Conservation (phyloP, 139 green algal species). For the Chlamydomonas urium region DNA sequence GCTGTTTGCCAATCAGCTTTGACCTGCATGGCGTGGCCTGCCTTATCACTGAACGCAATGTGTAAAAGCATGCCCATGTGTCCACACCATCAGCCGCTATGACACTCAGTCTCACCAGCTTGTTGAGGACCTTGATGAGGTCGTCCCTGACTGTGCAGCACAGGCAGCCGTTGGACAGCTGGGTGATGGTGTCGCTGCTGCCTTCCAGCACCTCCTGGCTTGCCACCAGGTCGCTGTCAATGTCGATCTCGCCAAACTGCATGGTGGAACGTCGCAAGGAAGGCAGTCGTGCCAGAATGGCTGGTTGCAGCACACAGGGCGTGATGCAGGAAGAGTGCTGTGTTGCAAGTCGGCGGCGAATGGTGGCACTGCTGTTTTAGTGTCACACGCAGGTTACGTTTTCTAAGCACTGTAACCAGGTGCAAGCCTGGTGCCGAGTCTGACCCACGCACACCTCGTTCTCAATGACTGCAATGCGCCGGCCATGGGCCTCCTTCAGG, state of each 20-base stretch:
- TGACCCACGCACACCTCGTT: constrained; percentile 33
- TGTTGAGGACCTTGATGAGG: constrained; percentile 77
- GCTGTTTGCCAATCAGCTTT: too few species aligned
- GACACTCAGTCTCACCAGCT: constrained; percentile 74
- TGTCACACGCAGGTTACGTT: too few species aligned
- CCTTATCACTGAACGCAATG: too few species aligned
- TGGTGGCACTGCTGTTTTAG: too few species aligned
- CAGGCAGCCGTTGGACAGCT: constrained; percentile 94
- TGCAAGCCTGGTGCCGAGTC: neutral
- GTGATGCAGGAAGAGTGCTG: neutral
- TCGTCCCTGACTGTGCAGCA: constrained; percentile 90
- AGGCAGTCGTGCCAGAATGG: neutral
- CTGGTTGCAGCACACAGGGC: neutral
- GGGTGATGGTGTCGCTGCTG: constrained; percentile 74
- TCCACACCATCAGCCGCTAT: too few species aligned
- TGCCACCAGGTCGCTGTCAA: constrained; percentile 81
- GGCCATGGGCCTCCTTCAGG: constrained; percentile 75
- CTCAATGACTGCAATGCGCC: constrained; percentile 36
- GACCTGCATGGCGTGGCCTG: too few species aligned
- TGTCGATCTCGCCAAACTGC: constrained; percentile 96
- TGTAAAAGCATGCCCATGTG: too few species aligned
- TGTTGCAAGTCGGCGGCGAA: neutral
- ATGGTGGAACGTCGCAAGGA: neutral
- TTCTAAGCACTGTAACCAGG: neutral
- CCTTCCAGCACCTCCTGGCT: constrained; percentile 35